Conservation (phyloP, 2,329 filamentous ascomycete species). For the Leptographium wingfieldii region DNA sequence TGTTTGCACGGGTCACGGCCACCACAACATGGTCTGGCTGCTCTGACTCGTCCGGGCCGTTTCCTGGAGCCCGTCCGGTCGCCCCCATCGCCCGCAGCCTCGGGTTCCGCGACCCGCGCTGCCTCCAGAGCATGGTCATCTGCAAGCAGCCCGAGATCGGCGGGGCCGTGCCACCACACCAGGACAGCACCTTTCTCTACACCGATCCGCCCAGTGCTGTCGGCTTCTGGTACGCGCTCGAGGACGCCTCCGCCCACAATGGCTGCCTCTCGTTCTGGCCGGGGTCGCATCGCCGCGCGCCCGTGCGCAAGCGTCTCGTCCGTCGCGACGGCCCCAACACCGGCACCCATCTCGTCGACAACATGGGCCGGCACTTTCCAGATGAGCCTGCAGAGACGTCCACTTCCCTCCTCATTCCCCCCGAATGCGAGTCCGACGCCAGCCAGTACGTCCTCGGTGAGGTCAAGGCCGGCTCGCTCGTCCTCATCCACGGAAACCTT, state of each 20-base stretch:
- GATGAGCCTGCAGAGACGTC: conserved; percentile 24
- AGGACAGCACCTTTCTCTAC: conserved; percentile 87
- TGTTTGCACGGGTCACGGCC: conserved; percentile 45
- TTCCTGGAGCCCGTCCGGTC: conserved; percentile 26
- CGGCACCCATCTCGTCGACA: conserved; percentile 61
- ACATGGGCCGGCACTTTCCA: conserved; percentile 54
- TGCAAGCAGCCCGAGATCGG: conserved; percentile 98
- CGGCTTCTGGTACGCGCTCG: conserved; percentile 94
- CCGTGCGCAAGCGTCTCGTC: conserved; percentile 64
- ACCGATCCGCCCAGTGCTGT: conserved; percentile 80
- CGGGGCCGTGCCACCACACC: conserved; percentile 78
- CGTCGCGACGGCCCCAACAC: conserved; percentile 35
- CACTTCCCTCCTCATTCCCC: not conserved
- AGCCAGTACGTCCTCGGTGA: conserved; percentile 66
- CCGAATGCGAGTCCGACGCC: conserved; percentile 23
- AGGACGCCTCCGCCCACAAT: conserved; percentile 78
- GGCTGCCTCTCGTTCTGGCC: conserved; percentile 79
- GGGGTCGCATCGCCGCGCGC: conserved; percentile 62
- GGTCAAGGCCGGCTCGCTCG: conserved; percentile 81
- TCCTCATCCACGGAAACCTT: conserved; percentile 90
- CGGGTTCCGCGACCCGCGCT: conserved; percentile 62
- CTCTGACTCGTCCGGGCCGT: conserved; percentile 11
- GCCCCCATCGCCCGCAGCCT: conserved; percentile 55
- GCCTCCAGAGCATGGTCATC: conserved; percentile 92
- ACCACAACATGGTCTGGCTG: conserved; percentile 28